phyloP scores from a whole-genome alignment of 805 yeast genomes.

The Nakazawaea ernobii region DNA sequence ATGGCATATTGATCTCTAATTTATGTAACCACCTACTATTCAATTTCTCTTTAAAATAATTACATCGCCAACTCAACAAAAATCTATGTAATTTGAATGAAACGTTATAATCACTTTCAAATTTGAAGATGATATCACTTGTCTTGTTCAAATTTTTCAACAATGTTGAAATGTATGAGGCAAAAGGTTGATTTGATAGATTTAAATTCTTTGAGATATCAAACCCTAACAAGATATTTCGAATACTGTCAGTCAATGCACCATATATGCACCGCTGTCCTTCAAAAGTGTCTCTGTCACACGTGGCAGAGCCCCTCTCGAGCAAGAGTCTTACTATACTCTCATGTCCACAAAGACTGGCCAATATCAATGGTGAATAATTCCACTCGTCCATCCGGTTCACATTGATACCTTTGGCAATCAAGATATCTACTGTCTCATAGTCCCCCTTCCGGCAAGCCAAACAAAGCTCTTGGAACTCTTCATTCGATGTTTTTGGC shows the following conservation, averaged over 20 bases:
- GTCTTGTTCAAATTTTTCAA: constrained; percentile 20
- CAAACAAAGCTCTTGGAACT: constrained; percentile 44
- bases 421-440: constrained; percentile 53
- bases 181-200: constrained; percentile 57
- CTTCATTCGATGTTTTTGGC: constrained; percentile 14
- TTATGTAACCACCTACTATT: constrained; percentile 18
- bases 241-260: constrained; percentile 62
- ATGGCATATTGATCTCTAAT: constrained; percentile 14
- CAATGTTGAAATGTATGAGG: constrained; percentile 57
- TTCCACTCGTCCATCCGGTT: constrained; percentile 65
- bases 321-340: constrained; percentile 55
- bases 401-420: constrained; percentile 46
- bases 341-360: constrained; percentile 71
- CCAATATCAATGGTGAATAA: constrained; percentile 68
- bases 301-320: constrained; percentile 57
- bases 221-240: constrained; percentile 49
- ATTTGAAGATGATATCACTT: constrained; percentile 28
- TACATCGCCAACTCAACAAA: constrained; percentile 32
- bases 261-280: constrained; percentile 77
- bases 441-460: constrained; percentile 70
- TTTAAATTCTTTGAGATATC: constrained; percentile 70
- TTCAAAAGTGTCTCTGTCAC: constrained; percentile 77
- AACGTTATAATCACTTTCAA: constrained; percentile 13
- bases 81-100: constrained; percentile 32
- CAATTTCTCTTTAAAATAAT: constrained; percentile 23